Base-by-base conservation (phyloP, 2,329 filamentous ascomycete genomes). In the Thielaviopsis cerberus region DNA sequence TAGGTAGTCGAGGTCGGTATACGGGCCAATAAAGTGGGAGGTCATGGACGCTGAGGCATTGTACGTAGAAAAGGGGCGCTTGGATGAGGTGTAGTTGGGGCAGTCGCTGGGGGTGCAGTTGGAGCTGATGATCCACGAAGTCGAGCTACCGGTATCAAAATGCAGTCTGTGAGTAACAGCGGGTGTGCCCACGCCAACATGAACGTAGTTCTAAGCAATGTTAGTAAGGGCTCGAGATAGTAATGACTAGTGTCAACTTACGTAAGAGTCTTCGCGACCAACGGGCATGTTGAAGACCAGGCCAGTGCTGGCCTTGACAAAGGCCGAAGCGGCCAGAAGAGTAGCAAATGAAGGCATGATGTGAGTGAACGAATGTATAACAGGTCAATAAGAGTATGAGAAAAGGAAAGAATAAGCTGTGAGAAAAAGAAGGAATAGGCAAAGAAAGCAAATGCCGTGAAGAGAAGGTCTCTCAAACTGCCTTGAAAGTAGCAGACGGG, bases 141-240 rank as follows among this genome's bases (percentile, higher is more conserved):
- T 66, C 1, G 69, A 57, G 56, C 67, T 70, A 23, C 69, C 69
- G 0, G 68, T 71, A 60, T 71, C 69, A 58, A 69, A 70, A 11
- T 64, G 59, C 4, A 71, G 63, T 1, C 62, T 61, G 58, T 66
- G 65, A 0, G 57, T 61, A 53, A 65, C 62, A 10, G 62, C 41
- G 0, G 69, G 69, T 3, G 66, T 68, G 45, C 69, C 69, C 11
- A 67, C 52, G 70, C 58, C 17, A n/a, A 62, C 17, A 8, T 61
- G 48, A 20, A 62, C 61, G 15, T 57, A 45, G 53, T 20, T 53
- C 59, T 61, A 20, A n/a, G 20, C 1, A n/a, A 27, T 53, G 51
- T 51, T 50, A 55, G 37, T 4, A 25, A 26, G n/a, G 20, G 15
- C 15, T 30, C 13, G 34, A n/a, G n/a, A 20, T 41, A 15, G 10